Evolutionary conservation across 306 rosid species (phyloP), one percentile per base, ranked within the genome.

Genomic region (Cicer bijugum): DNA sequence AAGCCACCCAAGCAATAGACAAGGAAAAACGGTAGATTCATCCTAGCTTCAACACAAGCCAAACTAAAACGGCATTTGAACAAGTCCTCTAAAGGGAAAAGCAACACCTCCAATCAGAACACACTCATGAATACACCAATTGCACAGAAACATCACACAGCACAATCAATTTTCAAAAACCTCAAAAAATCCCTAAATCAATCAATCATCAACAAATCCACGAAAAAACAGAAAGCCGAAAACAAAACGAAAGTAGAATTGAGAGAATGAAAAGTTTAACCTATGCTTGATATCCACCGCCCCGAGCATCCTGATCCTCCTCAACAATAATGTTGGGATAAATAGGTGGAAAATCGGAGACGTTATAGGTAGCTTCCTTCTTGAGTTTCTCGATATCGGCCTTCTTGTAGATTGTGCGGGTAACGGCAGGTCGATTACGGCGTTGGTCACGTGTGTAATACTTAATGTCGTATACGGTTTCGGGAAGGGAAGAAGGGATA

Each of bases 281-380:
- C 85, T 87, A 84, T 78, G 75, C 11, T 85, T 90, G 91, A 79
- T 95, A 95, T n/a, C 99, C 99, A 14, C 99, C 99, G 10, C 99
- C 97, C 1, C 48, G 83, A 72, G 97, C 75, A 69, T 90, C 73
- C 2, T 33, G 0, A 43, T 92, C 97, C 84, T 95, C 96, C 72
- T 88, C 90, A 60, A 91, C 71, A 45, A 5, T 5, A 28, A 61
- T 62, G 6, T 80, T 88, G 57, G 92, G 87, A 45, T 88, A 95
- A 40, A 91, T 95, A 2, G 84, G 84, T 3, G 99, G 99, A 19
- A 95, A 90, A 6, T 91, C 94, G 2, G 88, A 69, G 17, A 75
- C 61, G 7, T 77, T 53, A 75, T 88, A 87, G 9, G 87, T 79
- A 43, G 10, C 48, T 75, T 90, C 97, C 81, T 86, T 85, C 86